Percentiles rank a stretch among this genome's conserved stretches.
Conservation (phyloP, 1,284 basidiomycete genomes). For the Apiotrichum veenhuisii region DNA sequence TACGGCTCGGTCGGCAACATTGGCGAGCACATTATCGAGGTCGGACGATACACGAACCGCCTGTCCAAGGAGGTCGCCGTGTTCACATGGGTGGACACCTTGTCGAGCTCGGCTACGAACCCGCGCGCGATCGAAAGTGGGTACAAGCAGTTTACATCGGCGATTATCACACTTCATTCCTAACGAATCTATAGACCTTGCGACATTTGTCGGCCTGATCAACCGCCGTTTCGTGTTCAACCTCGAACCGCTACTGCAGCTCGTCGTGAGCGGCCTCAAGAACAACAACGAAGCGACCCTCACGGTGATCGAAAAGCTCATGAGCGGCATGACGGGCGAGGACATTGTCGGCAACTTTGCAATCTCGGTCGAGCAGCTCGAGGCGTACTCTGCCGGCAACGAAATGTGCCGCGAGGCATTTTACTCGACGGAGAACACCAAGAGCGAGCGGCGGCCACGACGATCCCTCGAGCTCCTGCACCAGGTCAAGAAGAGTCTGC, state of each 20-base stretch:
- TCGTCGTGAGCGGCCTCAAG: conserved; percentile 85
- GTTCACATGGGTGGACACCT: conserved; percentile 80
- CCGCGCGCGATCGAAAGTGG: conserved; percentile 84
- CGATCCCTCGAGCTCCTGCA: conserved; percentile 16
- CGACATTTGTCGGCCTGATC: conserved; percentile 88
- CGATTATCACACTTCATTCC: background rate
- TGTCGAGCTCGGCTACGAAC: conserved; percentile 86
- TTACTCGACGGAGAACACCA: conserved; percentile 47
- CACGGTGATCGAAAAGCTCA: conserved; percentile 83
- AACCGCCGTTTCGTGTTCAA: conserved; percentile 81
- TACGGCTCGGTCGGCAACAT: conserved; percentile 97
- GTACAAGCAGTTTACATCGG: conserved; percentile 50
- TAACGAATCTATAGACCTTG: conserved; percentile 59
- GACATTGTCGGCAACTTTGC: conserved; percentile 72
- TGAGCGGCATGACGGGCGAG: conserved; percentile 93
- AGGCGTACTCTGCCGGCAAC: conserved; percentile 85
- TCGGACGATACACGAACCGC: conserved; percentile 80
- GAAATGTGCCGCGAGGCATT: conserved; percentile 77
- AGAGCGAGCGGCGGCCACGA: conserved; percentile 17
- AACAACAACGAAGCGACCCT: conserved; percentile 82
- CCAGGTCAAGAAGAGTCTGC: conserved; percentile 38
- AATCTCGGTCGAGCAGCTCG: conserved; percentile 80
- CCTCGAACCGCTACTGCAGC: conserved; percentile 77
- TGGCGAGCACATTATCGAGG: conserved; percentile 82
- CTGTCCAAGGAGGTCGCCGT: conserved; percentile 93